Percentiles rank a stretch among this genome's conserved stretches.
Conservation (phyloP, 2,329 filamentous ascomycete genomes). For the Beauveria scarabaeidicola region DNA sequence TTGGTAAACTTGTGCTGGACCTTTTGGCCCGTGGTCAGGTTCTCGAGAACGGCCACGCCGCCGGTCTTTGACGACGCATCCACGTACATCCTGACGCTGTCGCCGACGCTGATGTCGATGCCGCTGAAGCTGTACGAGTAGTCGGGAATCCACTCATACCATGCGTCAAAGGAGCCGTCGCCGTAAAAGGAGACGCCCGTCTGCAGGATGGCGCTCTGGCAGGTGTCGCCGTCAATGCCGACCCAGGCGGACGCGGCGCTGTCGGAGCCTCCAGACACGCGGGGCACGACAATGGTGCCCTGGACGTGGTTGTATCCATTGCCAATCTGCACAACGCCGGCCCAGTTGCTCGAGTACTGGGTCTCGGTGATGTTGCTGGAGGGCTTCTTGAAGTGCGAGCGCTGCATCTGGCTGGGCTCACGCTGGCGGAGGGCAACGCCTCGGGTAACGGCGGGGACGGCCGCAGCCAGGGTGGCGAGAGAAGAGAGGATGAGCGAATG, state of each 20-base stretch:
- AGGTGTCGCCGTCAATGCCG: constrained; percentile 32
- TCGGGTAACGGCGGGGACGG: not conserved
- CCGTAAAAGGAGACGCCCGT: constrained; percentile 31
- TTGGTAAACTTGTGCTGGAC: constrained; percentile 39
- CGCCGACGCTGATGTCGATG: constrained; percentile 16
- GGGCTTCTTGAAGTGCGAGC: constrained; percentile 1
- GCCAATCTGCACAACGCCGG: constrained; percentile 1
- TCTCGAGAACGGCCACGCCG: constrained; percentile 24
- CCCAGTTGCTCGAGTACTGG: constrained; percentile 1
- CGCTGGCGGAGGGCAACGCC: constrained; percentile 1
- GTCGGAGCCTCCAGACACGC: not conserved
- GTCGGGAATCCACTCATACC: constrained; percentile 35
- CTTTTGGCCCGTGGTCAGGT: constrained; percentile 39
- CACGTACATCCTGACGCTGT: constrained; percentile 17
- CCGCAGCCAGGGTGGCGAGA: not conserved
- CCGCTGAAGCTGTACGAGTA: constrained; percentile 27
- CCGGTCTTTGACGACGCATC: constrained; percentile 14
- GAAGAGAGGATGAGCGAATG: not conserved
- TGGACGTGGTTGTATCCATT: not conserved
- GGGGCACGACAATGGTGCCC: not conserved
- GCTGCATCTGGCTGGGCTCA: not conserved
- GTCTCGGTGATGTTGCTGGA: not conserved
- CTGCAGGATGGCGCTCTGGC: constrained; percentile 27
- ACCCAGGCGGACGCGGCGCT: constrained; percentile 28
- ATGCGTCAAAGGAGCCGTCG: constrained; percentile 26